A percentile compares a stretch with the other conserved stretches of the same genome.
These are phyloP conservation scores for Aureobasidium sp. DNA, from an alignment of 2,329 filamentous ascomycete genomes.

Conservation along the genomic window DNA sequence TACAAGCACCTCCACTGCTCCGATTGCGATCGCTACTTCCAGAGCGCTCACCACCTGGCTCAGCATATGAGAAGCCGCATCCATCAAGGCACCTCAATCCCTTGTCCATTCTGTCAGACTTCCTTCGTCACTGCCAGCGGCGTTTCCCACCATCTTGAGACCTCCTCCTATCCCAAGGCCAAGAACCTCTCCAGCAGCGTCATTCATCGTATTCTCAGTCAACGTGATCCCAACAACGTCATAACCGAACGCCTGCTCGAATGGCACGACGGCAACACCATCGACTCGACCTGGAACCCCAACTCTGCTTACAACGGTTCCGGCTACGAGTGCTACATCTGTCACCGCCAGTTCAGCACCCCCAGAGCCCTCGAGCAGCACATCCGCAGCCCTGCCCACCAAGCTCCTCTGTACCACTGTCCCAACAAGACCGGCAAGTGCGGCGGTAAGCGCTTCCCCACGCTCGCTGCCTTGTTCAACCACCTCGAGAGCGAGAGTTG, in stretches of 20 bases:
- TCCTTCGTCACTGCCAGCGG: slow-evolving; percentile 24
- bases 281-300: slow-evolving; percentile 30
- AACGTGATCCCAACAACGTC: slow-evolving; percentile 38
- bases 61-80: slow-evolving; percentile 48
- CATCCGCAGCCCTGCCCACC: neutral
- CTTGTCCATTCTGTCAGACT: slow-evolving; percentile 48
- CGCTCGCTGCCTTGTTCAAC: slow-evolving; percentile 35
- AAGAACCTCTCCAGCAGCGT: slow-evolving; percentile 38
- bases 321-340: slow-evolving; percentile 47
- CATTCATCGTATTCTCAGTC: slow-evolving; percentile 39
- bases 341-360: slow-evolving; percentile 35
- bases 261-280: slow-evolving; percentile 28
- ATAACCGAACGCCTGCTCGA: slow-evolving; percentile 47
- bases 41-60: slow-evolving; percentile 23
- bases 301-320: slow-evolving; percentile 36
- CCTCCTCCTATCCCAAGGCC: neutral
- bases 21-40: slow-evolving; percentile 24
- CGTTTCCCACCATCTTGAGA: neutral
- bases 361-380: neutral
- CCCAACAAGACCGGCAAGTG: slow-evolving; percentile 23
- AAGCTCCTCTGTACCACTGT: slow-evolving; percentile 32
- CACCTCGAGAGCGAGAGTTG: slow-evolving; percentile 40
- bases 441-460: slow-evolving; percentile 27
- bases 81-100: slow-evolving; percentile 38
- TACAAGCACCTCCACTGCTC: slow-evolving; percentile 22